Evolutionary conservation across 2,329 filamentous ascomycete species (phyloP).

Genomic region (Epichloe brachyelytri): DNA sequence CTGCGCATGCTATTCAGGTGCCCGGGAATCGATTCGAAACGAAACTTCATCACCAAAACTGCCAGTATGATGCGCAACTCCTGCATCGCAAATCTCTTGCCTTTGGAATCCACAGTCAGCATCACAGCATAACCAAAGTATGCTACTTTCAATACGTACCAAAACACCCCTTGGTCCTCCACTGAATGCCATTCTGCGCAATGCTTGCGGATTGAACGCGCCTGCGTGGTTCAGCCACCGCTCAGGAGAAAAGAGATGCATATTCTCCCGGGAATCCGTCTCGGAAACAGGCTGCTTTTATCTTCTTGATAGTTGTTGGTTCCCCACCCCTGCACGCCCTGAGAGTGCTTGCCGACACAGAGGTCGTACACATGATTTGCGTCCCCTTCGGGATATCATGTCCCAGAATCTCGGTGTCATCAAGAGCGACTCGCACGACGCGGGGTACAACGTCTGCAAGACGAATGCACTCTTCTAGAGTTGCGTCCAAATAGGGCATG

Average conservation of each 20-base stretch:
- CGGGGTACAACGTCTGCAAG: background rate
- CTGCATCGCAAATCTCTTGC: slow-evolving; percentile 1
- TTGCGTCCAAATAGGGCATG: slow-evolving; percentile 3
- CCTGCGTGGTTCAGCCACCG: slow-evolving; percentile 6
- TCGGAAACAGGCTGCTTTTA: background rate
- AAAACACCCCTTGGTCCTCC: background rate
- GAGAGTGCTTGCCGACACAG: background rate
- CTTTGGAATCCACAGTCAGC: background rate
- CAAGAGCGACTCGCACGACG: background rate
- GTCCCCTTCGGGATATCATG: slow-evolving; percentile 1
- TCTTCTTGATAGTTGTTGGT: background rate
- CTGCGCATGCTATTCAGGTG: background rate
- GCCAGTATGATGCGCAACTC: background rate
- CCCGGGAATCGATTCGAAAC: background rate
- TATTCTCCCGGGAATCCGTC: background rate
- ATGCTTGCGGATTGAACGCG: background rate
- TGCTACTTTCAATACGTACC: background rate
- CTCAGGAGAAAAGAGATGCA: slow-evolving; percentile 6
- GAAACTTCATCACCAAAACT: background rate
- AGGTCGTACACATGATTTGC: background rate
- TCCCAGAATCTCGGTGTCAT: background rate
- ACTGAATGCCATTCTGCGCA: background rate
- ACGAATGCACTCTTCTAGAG: slow-evolving; percentile 1
- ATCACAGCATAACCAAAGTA: background rate
- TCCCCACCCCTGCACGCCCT: background rate